Evolutionary conservation across 1,284 basidiomycete genomes (phyloP).

Genomic region (Ustilago curta): DNA sequence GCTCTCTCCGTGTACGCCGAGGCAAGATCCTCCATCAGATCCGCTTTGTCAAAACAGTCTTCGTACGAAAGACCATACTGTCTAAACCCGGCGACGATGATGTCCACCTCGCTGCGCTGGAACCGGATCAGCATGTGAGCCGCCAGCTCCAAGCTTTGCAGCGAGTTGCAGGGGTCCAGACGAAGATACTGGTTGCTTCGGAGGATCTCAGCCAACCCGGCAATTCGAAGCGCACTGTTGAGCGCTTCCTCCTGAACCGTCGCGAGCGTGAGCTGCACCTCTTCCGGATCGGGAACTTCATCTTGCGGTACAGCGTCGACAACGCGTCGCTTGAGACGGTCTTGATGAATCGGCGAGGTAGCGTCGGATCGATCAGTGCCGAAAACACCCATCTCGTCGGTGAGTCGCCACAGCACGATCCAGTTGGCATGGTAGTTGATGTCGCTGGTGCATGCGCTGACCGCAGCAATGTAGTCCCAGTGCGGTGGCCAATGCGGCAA

Average conservation of each 20-base stretch:
- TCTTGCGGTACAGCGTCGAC: conserved; percentile 4
- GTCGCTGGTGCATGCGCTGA: conserved; percentile 82
- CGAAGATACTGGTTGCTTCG: conserved; percentile 54
- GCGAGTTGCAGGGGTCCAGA: conserved; percentile 54
- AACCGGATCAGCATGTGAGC: conserved; percentile 52
- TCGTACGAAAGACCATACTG: conserved; percentile 80
- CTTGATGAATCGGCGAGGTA: conserved; percentile 39
- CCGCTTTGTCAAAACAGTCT: conserved; percentile 82
- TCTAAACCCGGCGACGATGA: conserved; percentile 83
- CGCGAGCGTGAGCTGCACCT: conserved; percentile 23
- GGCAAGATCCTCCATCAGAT: conserved; percentile 71
- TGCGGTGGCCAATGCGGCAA: conserved; percentile 77
- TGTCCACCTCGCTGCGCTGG: conserved; percentile 75
- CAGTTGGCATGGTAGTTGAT: conserved; percentile 89
- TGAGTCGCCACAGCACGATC: conserved; percentile 70
- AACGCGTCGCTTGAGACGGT: conserved; percentile 21
- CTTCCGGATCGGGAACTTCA: conserved; percentile 52
- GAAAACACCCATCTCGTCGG: conserved; percentile 82
- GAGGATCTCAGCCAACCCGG: conserved; percentile 77
- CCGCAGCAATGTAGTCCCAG: conserved; percentile 89
- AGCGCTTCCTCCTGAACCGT: conserved; percentile 77
- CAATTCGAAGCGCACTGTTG: conserved; percentile 84
- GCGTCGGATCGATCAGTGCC: conserved; percentile 43
- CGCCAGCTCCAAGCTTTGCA: conserved; percentile 34
- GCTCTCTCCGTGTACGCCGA: conserved; percentile 42